Conservation (phyloP, 257 asterid species). For the Forsythia suspensa region DNA sequence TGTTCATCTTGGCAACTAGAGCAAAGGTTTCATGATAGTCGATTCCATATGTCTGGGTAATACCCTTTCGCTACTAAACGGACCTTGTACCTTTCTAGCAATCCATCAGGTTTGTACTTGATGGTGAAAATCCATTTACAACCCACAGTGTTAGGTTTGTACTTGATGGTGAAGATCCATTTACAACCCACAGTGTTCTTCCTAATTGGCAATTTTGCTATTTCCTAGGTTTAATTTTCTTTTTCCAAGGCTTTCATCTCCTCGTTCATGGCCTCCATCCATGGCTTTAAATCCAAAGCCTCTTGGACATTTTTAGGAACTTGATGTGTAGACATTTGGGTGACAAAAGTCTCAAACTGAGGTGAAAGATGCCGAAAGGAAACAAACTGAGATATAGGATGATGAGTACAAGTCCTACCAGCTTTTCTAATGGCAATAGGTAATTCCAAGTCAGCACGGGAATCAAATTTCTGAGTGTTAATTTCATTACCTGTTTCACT, state of each 20-base stretch:
- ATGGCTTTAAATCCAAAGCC: neutral
- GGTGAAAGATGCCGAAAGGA: neutral
- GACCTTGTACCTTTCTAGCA: neutral
- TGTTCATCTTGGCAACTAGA: neutral
- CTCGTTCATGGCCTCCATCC: neutral
- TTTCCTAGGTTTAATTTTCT: neutral
- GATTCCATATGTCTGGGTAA: neutral
- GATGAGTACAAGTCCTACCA: neutral
- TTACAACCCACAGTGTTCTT: neutral
- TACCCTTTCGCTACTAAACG: neutral
- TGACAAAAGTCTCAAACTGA: neutral
- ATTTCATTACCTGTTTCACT: neutral
- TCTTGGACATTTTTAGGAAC: neutral
- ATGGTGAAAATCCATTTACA: neutral
- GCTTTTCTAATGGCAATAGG: neutral
- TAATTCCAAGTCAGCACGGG: neutral
- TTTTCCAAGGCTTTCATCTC: neutral
- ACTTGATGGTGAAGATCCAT: no score
- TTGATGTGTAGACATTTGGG: neutral
- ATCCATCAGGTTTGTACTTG: neutral
- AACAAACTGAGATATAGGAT: constrained; percentile 1
- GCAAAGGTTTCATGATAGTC: neutral
- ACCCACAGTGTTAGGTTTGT: no score
- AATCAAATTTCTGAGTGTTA: neutral
- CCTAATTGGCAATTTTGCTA: neutral